phyloP scores from a whole-genome alignment of 2,329 filamentous ascomycete species.

The Verticillium isaacii region DNA sequence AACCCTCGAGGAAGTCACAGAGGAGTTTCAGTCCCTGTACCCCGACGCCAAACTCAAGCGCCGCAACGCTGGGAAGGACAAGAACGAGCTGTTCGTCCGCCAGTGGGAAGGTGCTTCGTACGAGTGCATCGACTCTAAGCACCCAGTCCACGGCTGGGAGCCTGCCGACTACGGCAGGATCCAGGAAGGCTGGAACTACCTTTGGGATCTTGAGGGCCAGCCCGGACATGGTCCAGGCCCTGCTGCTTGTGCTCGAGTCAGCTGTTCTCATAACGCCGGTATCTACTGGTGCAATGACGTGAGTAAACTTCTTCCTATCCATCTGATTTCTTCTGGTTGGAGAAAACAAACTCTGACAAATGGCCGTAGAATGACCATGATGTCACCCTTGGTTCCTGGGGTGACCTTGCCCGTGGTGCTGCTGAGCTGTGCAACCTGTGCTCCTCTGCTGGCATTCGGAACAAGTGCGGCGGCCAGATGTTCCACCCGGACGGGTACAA shows the following conservation, averaged over 20 bases:
- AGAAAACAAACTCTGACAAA: background rate
- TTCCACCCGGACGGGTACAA: background rate
- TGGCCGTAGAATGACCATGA: background rate
- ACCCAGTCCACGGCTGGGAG: background rate
- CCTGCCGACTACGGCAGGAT: background rate
- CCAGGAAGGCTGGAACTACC: background rate
- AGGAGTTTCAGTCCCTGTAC: background rate
- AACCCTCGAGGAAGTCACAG: background rate
- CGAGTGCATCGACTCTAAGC: background rate
- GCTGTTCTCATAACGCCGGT: background rate
- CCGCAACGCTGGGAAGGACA: background rate
- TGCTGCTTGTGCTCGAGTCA: background rate
- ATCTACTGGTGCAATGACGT: background rate
- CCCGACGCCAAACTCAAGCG: background rate
- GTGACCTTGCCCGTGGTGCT: background rate
- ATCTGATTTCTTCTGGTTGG: too few relatives aligned
- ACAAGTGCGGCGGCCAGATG: background rate
- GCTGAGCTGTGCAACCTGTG: background rate
- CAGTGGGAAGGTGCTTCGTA: background rate
- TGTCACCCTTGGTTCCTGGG: background rate
- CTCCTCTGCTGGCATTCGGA: background rate
- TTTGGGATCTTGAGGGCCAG: background rate
- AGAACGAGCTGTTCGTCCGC: background rate
- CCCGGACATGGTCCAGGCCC: background rate
- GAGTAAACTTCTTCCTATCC: background rate